Conservation (phyloP, 495 filamentous ascomycete genomes). For the Penicillium bialowiezense region DNA sequence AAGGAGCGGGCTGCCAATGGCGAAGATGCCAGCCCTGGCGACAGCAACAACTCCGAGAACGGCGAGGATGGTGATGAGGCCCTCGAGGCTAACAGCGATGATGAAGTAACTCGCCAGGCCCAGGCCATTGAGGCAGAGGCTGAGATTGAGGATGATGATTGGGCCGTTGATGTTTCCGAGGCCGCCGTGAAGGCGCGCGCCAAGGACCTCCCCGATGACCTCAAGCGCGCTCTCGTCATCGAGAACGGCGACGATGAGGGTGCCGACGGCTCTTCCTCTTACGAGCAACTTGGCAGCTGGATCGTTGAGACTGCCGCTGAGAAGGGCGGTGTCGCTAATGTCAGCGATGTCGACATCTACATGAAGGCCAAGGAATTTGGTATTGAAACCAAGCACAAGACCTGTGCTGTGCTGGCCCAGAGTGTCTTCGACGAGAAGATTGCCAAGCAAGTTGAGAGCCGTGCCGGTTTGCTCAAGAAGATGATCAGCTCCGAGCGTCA, state of each 20-base stretch:
- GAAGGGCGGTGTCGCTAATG: conserved; percentile 66
- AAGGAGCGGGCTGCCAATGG: conserved; percentile 67
- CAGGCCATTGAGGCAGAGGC: conserved; percentile 64
- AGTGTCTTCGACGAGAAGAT: conserved; percentile 92
- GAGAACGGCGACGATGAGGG: conserved; percentile 84
- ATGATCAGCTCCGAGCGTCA: conserved; percentile 87
- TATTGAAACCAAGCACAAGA: conserved; percentile 93
- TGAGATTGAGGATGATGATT: conserved; percentile 79
- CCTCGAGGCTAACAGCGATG: conserved; percentile 80
- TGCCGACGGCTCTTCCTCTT: conserved; percentile 75
- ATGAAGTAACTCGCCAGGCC: conserved; percentile 85
- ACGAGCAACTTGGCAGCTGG: conserved; percentile 94
- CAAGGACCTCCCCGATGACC: conserved; percentile 82
- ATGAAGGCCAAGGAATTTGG: conserved; percentile 92
- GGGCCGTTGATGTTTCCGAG: conserved; percentile 92
- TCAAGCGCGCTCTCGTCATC: conserved; percentile 84
- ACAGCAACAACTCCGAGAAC: conserved; percentile 68
- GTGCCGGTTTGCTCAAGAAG: conserved; percentile 85
- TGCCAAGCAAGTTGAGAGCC: conserved; percentile 75
- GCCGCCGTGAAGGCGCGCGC: conserved; percentile 93
- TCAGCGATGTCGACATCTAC: conserved; percentile 87
- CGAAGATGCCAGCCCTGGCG: conserved; percentile 66
- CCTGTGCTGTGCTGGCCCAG: conserved; percentile 86
- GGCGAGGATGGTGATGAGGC: conserved; percentile 66
- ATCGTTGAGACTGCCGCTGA: conserved; percentile 71